phyloP scores from a whole-genome alignment of 1,139 yeast species.

The Magnusiomyces sp. region DNA sequence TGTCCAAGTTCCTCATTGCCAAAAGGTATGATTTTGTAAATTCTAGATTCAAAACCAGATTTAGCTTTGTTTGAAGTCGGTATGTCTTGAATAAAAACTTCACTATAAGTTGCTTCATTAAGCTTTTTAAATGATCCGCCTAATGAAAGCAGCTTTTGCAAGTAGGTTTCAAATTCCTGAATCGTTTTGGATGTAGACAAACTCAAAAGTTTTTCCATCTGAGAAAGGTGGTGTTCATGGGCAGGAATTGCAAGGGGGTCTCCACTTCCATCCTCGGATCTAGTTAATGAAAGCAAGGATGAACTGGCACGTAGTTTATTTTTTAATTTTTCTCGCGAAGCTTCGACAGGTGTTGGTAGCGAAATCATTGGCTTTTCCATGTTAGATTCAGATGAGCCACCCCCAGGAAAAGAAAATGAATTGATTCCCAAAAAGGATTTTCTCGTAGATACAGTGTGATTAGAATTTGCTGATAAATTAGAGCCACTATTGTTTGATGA shows the following conservation, averaged over 20 bases:
- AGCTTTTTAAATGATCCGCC: constrained; percentile 27
- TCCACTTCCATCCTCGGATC: constrained; percentile 19
- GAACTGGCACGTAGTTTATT: constrained; percentile 46
- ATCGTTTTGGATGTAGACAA: constrained; percentile 24
- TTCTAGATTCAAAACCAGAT: constrained; percentile 15
- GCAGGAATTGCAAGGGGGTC: constrained; percentile 26
- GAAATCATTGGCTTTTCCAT: constrained; percentile 40
- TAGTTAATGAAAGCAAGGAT: constrained; percentile 39
- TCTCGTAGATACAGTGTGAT: background rate
- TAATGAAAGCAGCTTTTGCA: constrained; percentile 16
- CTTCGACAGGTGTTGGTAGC: constrained; percentile 47
- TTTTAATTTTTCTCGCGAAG: constrained; percentile 46
- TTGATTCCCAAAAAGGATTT: background rate
- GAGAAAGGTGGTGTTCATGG: constrained; percentile 25
- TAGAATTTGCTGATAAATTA: background rate
- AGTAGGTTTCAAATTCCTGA: constrained; percentile 27
- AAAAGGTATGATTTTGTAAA: constrained; percentile 45
- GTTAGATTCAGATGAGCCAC: background rate
- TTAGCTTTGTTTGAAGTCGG: background rate
- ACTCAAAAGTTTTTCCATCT: constrained; percentile 30
- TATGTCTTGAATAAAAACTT: constrained; percentile 32
- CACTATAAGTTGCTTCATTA: constrained; percentile 41
- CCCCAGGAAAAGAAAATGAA: constrained; percentile 1
- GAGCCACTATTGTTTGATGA: background rate
- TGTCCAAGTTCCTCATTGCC: constrained; percentile 37